These are phyloP conservation scores for Pneumocystis sp. DNA, from an alignment of 1,139 yeast species.

Conservation along the genomic window DNA sequence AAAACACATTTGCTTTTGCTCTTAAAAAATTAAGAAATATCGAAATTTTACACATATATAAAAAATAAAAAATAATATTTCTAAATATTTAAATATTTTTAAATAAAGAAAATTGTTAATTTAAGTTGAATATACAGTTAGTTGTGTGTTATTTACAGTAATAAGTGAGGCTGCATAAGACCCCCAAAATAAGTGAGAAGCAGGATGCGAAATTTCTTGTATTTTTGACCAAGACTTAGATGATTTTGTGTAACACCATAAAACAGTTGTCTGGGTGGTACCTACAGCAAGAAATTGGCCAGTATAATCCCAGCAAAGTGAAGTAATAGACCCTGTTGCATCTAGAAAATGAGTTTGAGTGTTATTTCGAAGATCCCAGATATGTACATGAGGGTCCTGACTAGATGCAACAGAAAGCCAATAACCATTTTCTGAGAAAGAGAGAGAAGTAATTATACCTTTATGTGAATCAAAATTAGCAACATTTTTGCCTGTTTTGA, in stretches of 20 bases:
- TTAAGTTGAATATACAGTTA: neutral
- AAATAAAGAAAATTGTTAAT: neutral
- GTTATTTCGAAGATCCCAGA: constrained; percentile 19
- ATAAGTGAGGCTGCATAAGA: neutral
- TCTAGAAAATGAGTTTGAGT: constrained; percentile 18
- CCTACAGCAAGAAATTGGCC: constrained; percentile 23
- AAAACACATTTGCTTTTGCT: neutral
- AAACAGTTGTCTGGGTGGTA: constrained; percentile 6
- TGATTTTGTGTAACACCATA: constrained; percentile 8
- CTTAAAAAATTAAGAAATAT: neutral
- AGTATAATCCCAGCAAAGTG: constrained; percentile 34
- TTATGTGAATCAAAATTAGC: constrained; percentile 26
- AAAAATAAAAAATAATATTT: neutral
- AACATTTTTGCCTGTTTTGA: constrained; percentile 30
- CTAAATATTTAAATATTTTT: neutral
- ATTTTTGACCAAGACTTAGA: constrained; percentile 8
- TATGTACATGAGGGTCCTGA: constrained; percentile 10
- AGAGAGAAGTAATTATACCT: constrained; percentile 27
- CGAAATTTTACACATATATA: neutral
- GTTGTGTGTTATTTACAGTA: neutral
- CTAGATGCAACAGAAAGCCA: constrained; percentile 35
- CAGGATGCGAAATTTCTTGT: neutral
- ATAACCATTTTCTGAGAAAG: constrained; percentile 56
- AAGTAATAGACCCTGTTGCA: constrained; percentile 13
- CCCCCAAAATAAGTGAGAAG: constrained; percentile 6